Conservation (phyloP, 225 moss, liverwort and hornwort species). For the Sphagnum contortum region DNA sequence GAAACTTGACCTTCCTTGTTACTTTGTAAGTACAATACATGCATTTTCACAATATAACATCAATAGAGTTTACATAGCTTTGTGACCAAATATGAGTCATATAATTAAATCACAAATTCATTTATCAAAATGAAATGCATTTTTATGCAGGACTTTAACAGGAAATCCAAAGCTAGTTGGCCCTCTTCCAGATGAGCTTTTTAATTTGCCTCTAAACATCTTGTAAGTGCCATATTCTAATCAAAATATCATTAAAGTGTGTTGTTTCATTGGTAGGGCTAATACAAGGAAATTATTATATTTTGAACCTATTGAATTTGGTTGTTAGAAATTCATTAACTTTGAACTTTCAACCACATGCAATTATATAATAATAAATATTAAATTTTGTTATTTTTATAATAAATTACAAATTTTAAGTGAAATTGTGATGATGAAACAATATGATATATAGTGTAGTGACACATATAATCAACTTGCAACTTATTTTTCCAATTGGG, state of each 20-base stretch:
- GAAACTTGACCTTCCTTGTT: conserved; percentile 10
- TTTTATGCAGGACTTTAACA: conserved; percentile 19
- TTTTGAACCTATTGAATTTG: neutral
- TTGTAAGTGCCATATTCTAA: conserved; percentile 16
- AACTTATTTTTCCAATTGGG: neutral
- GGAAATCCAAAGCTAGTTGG: conserved; percentile 28
- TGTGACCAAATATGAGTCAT: neutral
- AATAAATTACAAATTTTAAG: neutral
- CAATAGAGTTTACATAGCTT: too few species aligned
- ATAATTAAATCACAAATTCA: neutral
- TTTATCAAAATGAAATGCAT: neutral
- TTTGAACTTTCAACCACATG: neutral
- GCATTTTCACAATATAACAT: neutral
- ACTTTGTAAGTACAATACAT: conserved; percentile 13
- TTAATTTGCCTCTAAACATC: conserved; percentile 13
- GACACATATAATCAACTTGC: neutral
- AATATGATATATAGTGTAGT: neutral
- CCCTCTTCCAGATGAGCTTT: conserved; percentile 13
- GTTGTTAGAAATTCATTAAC: neutral
- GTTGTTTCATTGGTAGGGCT: too few species aligned
- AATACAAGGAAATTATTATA: too few species aligned
- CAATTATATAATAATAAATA: neutral
- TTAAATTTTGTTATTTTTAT: neutral
- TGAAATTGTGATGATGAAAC: neutral
- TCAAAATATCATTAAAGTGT: neutral